Base-by-base conservation (phyloP, 768 basidiomycete genomes). In the Suillus ampliporus region DNA sequence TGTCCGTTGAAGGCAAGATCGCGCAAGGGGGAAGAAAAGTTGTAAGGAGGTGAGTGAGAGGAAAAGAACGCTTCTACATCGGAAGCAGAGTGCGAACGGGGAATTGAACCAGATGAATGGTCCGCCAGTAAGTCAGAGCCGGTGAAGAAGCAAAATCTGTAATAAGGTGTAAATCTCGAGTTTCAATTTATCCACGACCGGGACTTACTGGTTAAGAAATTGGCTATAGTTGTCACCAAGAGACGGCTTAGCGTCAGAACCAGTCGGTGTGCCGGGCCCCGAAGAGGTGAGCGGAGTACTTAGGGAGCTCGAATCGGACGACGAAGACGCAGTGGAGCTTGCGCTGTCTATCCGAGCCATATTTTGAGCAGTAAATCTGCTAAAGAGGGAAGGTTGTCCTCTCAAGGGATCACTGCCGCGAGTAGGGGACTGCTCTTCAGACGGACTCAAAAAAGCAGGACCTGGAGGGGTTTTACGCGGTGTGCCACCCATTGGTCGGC, bases 101-200 rank as follows among this genome's bases (percentile, higher is more conserved):
- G 72, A 11, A 80, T 63, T 5, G 37, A 31, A 21, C 72, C 72
- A 23, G 70, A 62, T 1, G 73, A 60, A 26, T 71, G 71, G 54
- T 74, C 75, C n/a, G 74, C 63, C 57, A 74, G 37, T 4, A 77
- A 70, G 38, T 80, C 84, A 4, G 80, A 68, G 1, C 91, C 91
- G 3, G 91, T 92, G 75, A 85, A 93, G 76, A 92, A 93, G 78
- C 91, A 93, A 74, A 89, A 92, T 68, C 91, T 93, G 59, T 14
- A 46, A 65, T 23, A 6, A 46, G 19, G 58, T 7, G 9, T 76
- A 47, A 71, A 23, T 34, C 3, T 44, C 15, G 4, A n/a, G 46
- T 11, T 31, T n/a, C 3, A 1, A 43, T 35, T 28, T 34, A 47
- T 58, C 51, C 40, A 19, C 2, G 54, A 47, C 53, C 37, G 15